Evolutionary conservation across 352 stramenopile genomes (phyloP).

Genomic region (Halophytophthora batemanensis): DNA sequence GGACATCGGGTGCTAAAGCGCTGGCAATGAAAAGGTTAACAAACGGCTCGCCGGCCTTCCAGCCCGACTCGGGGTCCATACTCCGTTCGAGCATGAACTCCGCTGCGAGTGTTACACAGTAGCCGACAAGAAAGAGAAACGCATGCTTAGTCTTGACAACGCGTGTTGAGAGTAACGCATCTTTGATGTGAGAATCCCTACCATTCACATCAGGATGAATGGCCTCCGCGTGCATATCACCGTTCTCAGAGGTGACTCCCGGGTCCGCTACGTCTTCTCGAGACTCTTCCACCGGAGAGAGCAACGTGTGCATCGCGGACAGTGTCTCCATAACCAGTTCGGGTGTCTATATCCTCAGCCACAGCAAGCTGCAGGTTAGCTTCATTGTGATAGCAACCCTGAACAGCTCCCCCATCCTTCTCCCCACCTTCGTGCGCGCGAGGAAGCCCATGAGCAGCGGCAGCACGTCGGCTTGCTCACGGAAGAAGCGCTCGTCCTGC

Average conservation of each 20-base stretch:
- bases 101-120: constrained; percentile 21
- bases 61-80: constrained; percentile 15
- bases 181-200: constrained; percentile 11
- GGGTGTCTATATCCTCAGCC: constrained; percentile 16
- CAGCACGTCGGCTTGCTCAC: constrained; percentile 51
- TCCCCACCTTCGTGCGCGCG: constrained; percentile 46
- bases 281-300: constrained; percentile 11
- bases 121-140: not conserved
- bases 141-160: not conserved
- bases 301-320: constrained; percentile 20
- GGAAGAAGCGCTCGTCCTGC: constrained; percentile 52
- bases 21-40: constrained; percentile 25
- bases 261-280: not conserved
- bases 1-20: constrained; percentile 20
- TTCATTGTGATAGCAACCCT: not conserved
- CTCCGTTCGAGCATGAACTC: constrained; percentile 42
- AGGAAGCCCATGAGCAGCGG: constrained; percentile 48
- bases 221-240: constrained; percentile 2
- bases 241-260: not conserved
- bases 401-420: not conserved
- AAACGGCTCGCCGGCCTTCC: constrained; percentile 53
- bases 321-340: constrained; percentile 39
- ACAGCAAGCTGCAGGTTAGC: constrained; percentile 2
- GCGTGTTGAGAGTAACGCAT: not conserved
- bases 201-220: constrained; percentile 43